Conservation (phyloP, 306 rosid species). For the Casuarina glauca region DNA sequence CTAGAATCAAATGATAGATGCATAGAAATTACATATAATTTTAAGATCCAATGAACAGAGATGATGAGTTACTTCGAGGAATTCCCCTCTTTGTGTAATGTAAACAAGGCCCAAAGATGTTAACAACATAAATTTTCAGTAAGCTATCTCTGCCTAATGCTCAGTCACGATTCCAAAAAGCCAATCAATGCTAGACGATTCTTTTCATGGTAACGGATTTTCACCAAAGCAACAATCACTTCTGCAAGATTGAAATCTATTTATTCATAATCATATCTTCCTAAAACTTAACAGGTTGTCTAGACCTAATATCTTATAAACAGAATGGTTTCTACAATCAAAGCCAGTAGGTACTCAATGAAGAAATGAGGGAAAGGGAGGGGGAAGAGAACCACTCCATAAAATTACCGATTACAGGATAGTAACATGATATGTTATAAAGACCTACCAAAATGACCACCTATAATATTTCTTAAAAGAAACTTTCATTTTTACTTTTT, state of each 20-base stretch:
- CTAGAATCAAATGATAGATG: conserved; percentile 3
- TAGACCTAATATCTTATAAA: neutral
- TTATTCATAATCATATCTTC: neutral
- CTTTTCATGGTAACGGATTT: too few species aligned
- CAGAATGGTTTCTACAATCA: neutral
- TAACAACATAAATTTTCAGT: conserved; percentile 16
- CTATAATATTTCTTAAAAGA: neutral
- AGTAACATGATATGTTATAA: neutral
- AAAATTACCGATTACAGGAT: neutral
- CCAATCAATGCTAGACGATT: neutral
- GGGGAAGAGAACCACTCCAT: neutral
- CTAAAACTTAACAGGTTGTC: neutral
- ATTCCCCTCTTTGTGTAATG: neutral
- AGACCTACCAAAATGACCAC: neutral
- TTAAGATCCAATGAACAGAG: conserved; percentile 14
- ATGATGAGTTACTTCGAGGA: neutral
- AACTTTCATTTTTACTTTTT: neutral
- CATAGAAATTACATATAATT: neutral
- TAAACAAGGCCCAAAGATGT: neutral
- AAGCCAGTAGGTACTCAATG: neutral
- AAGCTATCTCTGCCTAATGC: conserved; percentile 12
- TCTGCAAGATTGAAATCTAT: neutral
- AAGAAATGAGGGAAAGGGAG: neutral
- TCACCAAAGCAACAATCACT: neutral
- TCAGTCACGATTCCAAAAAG: conserved; percentile 11